Percentiles rank a stretch among this genome's conserved stretches.
Evolutionary conservation across 1,284 basidiomycete genomes (phyloP).

Genomic region (Leccinum subrobustum): DNA sequence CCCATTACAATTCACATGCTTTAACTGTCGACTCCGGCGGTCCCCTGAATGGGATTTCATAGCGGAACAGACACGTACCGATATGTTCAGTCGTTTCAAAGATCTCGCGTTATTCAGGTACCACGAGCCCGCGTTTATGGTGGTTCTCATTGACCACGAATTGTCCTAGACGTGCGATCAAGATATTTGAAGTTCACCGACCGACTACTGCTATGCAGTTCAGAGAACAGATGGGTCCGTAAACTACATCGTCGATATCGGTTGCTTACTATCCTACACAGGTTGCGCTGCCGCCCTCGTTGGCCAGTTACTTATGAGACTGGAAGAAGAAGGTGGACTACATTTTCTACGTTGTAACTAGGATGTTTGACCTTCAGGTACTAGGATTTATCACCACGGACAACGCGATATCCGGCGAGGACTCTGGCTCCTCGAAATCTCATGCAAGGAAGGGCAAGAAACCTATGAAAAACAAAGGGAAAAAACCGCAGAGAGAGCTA

Average conservation of each 20-base stretch:
- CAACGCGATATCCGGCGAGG: constrained; percentile 43
- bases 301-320: constrained; percentile 61
- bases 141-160: neutral
- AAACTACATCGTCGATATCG: neutral
- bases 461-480: constrained; percentile 43
- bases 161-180: constrained; percentile 63
- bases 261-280: constrained; percentile 26
- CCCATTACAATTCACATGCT: constrained; percentile 59
- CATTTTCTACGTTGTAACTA: neutral
- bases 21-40: constrained; percentile 64
- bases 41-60: constrained; percentile 70
- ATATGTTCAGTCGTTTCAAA: constrained; percentile 60
- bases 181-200: constrained; percentile 55
- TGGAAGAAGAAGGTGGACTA: constrained; percentile 64
- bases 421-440: constrained; percentile 47
- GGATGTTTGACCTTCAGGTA: constrained; percentile 3
- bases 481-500: constrained; percentile 49
- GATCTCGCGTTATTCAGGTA: constrained; percentile 71
- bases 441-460: constrained; percentile 41
- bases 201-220: constrained; percentile 53
- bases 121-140: neutral
- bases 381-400: constrained; percentile 63
- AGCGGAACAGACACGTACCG: constrained; percentile 52
- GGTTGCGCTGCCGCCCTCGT: constrained; percentile 56
- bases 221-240: constrained; percentile 56